Conservation (phyloP, 345 rosid species). For the Eucalyptus shirleyi region DNA sequence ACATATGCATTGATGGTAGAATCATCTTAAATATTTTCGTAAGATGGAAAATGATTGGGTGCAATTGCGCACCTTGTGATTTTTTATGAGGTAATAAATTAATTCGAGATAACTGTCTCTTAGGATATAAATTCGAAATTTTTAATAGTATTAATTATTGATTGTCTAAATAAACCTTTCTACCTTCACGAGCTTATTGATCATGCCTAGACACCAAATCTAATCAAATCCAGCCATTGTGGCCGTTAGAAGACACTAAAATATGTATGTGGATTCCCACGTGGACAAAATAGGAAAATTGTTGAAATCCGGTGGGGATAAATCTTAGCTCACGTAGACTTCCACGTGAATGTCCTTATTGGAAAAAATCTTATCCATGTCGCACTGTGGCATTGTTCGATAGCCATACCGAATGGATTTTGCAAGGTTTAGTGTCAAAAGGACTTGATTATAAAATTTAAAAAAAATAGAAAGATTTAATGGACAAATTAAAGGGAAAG, state of each 20-base stretch:
- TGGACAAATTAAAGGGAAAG: background rate
- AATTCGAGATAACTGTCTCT: no score
- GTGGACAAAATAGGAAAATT: background rate
- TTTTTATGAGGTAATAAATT: no score
- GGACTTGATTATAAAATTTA: background rate
- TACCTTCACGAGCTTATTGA: no score
- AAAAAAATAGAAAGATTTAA: background rate
- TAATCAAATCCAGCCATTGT: background rate
- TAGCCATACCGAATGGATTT: background rate
- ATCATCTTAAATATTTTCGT: no score
- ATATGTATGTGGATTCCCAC: no score
- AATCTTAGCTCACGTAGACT: background rate
- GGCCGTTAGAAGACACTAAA: no score
- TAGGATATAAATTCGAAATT: no score
- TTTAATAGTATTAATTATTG: no score
- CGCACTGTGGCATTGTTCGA: background rate
- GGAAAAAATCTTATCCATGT: background rate
- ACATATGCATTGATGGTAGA: no score
- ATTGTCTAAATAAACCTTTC: background rate
- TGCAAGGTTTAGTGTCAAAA: fast-evolving
- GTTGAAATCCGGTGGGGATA: background rate
- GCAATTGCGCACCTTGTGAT: no score
- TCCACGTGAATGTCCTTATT: background rate
- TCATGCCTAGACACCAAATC: no score
- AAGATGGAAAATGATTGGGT: no score